Evolutionary conservation across 495 filamentous ascomycete species (phyloP).

Genomic region (Penicillium silybi): DNA sequence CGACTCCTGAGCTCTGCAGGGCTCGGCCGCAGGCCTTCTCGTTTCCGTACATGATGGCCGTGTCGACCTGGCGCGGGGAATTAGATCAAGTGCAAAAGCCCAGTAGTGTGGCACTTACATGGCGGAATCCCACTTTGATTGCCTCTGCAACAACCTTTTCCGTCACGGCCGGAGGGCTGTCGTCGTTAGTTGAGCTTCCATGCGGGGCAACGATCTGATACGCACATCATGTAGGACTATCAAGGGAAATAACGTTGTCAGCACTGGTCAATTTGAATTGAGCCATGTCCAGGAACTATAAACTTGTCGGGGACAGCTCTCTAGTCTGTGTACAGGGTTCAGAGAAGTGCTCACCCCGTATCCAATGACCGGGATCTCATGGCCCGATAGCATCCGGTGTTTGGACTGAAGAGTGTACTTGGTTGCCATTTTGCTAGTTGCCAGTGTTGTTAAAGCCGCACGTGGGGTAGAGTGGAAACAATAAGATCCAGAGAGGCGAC

Average conservation of each 20-base stretch:
- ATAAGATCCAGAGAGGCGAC: neutral
- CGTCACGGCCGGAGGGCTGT: constrained; percentile 47
- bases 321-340: neutral
- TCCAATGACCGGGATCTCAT: constrained; percentile 73
- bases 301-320: neutral
- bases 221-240: constrained; percentile 73
- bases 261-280: neutral
- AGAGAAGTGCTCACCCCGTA: constrained; percentile 55
- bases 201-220: neutral
- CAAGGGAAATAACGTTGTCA: neutral
- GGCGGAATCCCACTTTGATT: constrained; percentile 64
- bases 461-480: neutral
- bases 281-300: neutral
- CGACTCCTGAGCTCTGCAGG: constrained; percentile 39
- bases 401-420: constrained; percentile 28
- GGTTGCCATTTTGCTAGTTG: constrained; percentile 22
- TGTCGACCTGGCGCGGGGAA: constrained; percentile 47
- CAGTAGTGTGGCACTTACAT: constrained; percentile 22
- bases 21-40: constrained; percentile 49
- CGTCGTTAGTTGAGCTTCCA: constrained; percentile 2
- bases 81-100: neutral
- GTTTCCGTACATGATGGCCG: constrained; percentile 54
- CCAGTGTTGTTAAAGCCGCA: neutral
- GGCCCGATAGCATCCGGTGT: constrained; percentile 63
- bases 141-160: constrained; percentile 58